Conservation (phyloP, 2,329 filamentous ascomycete species). For the Talaromyces piceae region DNA sequence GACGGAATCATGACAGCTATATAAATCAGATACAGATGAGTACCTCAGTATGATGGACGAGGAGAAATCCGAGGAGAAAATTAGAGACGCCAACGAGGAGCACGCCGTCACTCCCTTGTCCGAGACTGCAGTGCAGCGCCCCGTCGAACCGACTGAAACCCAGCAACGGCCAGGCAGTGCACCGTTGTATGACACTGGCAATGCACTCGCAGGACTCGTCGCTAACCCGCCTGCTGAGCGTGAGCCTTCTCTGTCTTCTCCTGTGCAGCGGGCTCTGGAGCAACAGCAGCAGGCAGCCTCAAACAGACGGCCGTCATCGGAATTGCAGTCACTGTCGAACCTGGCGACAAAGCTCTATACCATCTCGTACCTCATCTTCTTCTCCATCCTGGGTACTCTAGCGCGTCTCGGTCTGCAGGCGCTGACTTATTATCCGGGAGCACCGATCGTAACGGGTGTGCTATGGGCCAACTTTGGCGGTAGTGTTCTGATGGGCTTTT, state of each 20-base stretch:
- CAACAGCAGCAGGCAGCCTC: slow-evolving; percentile 9
- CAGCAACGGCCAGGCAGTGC: background rate
- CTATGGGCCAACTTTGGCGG: slow-evolving; percentile 86
- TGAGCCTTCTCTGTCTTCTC: slow-evolving; percentile 17
- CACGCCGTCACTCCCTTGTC: slow-evolving; percentile 4
- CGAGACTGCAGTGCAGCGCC: slow-evolving; percentile 1
- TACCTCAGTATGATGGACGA: background rate
- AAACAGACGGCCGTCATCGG: slow-evolving; percentile 2
- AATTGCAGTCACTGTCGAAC: slow-evolving; percentile 36
- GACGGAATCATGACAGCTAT: background rate
- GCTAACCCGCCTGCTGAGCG: slow-evolving; percentile 6
- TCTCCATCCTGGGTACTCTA: slow-evolving; percentile 76
- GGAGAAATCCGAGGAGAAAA: background rate
- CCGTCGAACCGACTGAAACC: slow-evolving; percentile 1
- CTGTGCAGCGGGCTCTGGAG: slow-evolving; percentile 25
- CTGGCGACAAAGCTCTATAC: slow-evolving; percentile 59
- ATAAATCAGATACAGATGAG: background rate
- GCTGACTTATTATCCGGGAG: slow-evolving; percentile 69
- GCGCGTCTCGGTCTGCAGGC: slow-evolving; percentile 73
- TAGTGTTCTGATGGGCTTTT: slow-evolving; percentile 75
- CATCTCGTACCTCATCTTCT: slow-evolving; percentile 74
- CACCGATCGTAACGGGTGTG: slow-evolving; percentile 65
- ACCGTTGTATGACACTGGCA: background rate
- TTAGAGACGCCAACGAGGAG: slow-evolving; percentile 1
- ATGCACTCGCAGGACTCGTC: slow-evolving; percentile 9